These are phyloP conservation scores for Kernera saxatilis DNA, from an alignment of 345 rosid genomes.

Conservation along the genomic window DNA sequence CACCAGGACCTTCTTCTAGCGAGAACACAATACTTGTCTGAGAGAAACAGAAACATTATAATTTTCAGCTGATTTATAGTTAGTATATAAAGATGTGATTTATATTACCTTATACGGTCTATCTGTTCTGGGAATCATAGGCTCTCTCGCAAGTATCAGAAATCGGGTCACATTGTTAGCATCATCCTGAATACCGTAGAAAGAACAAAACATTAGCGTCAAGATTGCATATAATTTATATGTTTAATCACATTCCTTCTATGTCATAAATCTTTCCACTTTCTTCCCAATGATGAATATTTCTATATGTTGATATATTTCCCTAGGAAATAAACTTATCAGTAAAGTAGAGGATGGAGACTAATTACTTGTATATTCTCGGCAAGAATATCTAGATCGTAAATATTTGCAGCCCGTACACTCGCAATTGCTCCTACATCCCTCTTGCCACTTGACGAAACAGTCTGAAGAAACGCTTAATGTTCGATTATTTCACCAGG, in stretches of 20 bases:
- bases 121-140: slow-evolving; percentile 67
- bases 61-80: background rate
- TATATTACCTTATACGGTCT: slow-evolving; percentile 59
- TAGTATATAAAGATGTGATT: background rate
- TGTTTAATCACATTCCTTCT: background rate
- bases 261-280: background rate
- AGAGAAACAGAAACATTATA: slow-evolving; percentile 10
- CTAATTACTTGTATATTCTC: slow-evolving; percentile 64
- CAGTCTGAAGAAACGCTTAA: slow-evolving; percentile 40
- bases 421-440: slow-evolving; percentile 87
- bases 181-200: slow-evolving; percentile 50
- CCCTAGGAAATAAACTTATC: background rate
- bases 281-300: background rate
- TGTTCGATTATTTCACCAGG: background rate
- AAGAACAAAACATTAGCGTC: background rate
- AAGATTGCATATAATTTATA: background rate
- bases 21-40: slow-evolving; percentile 97
- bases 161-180: slow-evolving; percentile 75
- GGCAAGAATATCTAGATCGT: slow-evolving; percentile 72
- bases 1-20: slow-evolving; percentile 92
- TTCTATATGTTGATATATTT: background rate
- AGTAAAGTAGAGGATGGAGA: slow-evolving; percentile 1
- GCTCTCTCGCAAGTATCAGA: slow-evolving; percentile 88
- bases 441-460: slow-evolving; percentile 48
- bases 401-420: slow-evolving; percentile 78